Evolutionary conservation across 345 rosid species (phyloP).

Genomic region (Salix viminalis): DNA sequence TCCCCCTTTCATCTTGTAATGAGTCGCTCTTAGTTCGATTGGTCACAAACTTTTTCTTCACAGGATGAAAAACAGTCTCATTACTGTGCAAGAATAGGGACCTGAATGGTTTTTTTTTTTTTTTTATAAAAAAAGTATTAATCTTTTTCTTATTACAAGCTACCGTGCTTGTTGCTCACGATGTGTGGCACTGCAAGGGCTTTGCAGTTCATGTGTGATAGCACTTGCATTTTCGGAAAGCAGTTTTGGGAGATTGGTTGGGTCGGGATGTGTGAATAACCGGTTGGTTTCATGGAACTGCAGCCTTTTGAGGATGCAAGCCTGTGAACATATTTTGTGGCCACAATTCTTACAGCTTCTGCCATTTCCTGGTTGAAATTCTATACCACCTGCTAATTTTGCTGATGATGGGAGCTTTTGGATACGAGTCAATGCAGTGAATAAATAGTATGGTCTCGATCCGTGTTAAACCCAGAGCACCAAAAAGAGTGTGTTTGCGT

Average conservation of each 20-base stretch:
- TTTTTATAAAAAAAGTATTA: neutral
- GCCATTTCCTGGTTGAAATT: neutral
- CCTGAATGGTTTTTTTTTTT: no score
- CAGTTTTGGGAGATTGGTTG: neutral
- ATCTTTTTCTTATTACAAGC: neutral
- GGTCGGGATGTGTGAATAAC: neutral
- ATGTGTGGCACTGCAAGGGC: neutral
- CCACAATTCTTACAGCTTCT: neutral
- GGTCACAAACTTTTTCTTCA: neutral
- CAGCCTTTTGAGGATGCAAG: neutral
- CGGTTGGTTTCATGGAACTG: neutral
- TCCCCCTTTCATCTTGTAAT: neutral
- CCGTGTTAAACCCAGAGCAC: neutral
- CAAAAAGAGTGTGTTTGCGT: no score
- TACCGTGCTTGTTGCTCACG: neutral
- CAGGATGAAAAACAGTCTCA: neutral
- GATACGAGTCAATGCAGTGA: neutral
- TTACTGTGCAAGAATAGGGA: neutral
- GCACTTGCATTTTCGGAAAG: neutral
- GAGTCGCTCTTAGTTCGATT: neutral
- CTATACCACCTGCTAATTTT: neutral
- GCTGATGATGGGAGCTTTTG: neutral
- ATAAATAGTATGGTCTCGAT: neutral
- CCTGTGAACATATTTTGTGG: neutral
- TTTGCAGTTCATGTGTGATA: neutral